These are phyloP conservation scores for Leccinum fallax DNA, from an alignment of 1,284 basidiomycete species.

Conservation along the genomic window DNA sequence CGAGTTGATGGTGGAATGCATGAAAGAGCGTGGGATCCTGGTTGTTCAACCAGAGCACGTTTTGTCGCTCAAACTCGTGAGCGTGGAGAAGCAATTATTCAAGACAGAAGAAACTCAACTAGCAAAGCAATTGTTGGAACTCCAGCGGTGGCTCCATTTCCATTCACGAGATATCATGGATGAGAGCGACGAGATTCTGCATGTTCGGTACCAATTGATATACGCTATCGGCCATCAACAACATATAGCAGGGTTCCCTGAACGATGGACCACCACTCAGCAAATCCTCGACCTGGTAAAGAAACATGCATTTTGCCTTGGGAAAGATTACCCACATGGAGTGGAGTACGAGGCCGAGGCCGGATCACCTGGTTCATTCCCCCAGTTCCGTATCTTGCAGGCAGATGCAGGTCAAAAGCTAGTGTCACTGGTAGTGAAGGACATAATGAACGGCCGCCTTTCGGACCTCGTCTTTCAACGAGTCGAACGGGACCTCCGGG, in stretches of 20 bases:
- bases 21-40: conserved; percentile 42
- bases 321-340: conserved; percentile 13
- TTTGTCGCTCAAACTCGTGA: conserved; percentile 50
- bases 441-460: neutral
- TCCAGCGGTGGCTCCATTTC: conserved; percentile 42
- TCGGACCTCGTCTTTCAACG: neutral
- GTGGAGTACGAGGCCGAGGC: neutral
- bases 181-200: conserved; percentile 4
- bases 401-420: conserved; percentile 23
- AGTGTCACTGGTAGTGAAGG: conserved; percentile 16
- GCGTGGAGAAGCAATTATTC: conserved; percentile 37
- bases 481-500: neutral
- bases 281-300: conserved; percentile 37
- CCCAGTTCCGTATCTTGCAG: conserved; percentile 37
- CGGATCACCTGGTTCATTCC: conserved; percentile 23
- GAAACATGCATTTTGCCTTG: conserved; percentile 8
- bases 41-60: conserved; percentile 54
- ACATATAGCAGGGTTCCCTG: neutral
- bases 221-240: conserved; percentile 2
- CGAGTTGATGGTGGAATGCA: conserved; percentile 41
- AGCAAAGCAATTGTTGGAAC: conserved; percentile 19
- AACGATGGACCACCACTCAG: conserved; percentile 34
- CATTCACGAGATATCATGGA: conserved; percentile 2
- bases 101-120: neutral
- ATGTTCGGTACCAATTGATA: conserved; percentile 2